Evolutionary conservation across 345 rosid genomes (phyloP).

Genomic region (Eucalyptus polyanthemos): DNA sequence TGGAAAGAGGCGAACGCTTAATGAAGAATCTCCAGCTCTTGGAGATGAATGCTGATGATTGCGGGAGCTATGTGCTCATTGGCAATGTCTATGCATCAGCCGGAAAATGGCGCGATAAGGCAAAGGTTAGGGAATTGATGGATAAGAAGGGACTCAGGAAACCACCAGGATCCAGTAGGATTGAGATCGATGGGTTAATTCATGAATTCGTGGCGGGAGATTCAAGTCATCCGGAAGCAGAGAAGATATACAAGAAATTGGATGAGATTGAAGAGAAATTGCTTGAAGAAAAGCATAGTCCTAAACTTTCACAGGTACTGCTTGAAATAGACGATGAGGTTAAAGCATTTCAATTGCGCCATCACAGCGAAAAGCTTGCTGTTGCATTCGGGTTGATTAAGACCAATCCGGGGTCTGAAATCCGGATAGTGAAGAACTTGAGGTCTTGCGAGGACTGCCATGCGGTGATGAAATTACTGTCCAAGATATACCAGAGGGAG

Average conservation of each 20-base stretch:
- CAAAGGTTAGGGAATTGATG: not conserved
- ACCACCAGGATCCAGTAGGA: conserved; percentile 4
- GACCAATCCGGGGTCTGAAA: not conserved
- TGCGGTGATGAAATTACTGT: conserved; percentile 1
- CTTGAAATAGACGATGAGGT: not conserved
- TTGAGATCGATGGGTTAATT: not conserved
- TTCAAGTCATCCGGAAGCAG: not conserved
- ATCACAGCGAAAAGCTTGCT: conserved; percentile 6
- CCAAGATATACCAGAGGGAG: not conserved
- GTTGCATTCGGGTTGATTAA: not conserved
- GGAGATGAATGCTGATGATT: not conserved
- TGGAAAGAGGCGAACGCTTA: not conserved
- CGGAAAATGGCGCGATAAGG: not conserved
- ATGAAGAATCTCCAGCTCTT: not conserved
- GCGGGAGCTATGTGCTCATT: not conserved
- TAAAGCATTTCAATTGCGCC: not conserved
- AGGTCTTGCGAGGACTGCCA: conserved; percentile 9
- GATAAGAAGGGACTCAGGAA: not conserved
- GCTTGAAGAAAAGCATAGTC: not conserved
- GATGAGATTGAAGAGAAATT: not conserved
- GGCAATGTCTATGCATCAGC: not conserved
- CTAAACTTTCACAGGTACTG: conserved; percentile 1
- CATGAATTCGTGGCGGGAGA: not conserved
- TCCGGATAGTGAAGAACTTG: conserved; percentile 7
- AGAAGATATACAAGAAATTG: not conserved